These are phyloP conservation scores for Cladophialophora immunda DNA, from an alignment of 2,329 filamentous ascomycete species.

Conservation along the genomic window DNA sequence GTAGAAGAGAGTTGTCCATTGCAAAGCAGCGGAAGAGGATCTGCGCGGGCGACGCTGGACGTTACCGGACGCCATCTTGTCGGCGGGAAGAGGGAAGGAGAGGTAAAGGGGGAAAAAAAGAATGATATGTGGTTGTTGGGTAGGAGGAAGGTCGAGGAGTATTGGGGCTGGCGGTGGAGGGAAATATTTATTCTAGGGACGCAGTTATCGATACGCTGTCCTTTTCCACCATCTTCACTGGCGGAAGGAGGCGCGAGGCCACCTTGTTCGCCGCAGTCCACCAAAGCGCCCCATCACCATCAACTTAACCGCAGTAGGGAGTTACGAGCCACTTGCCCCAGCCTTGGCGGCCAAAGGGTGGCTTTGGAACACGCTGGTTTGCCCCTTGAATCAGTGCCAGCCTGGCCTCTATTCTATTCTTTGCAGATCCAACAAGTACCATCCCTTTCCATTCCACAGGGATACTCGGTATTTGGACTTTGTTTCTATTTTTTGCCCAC, in stretches of 20 bases:
- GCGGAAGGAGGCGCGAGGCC: constrained; percentile 8
- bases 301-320: neutral
- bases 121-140: constrained; percentile 17
- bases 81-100: constrained; percentile 2
- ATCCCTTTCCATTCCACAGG: neutral
- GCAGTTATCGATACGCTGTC: constrained; percentile 39
- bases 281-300: constrained; percentile 2
- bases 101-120: constrained; percentile 10
- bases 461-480: neutral
- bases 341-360: constrained; percentile 7
- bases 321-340: constrained; percentile 1
- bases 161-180: constrained; percentile 16
- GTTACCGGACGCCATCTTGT: constrained; percentile 28
- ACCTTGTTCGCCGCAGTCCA: constrained; percentile 11
- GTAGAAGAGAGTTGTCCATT: constrained; percentile 90
- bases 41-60: constrained; percentile 39
- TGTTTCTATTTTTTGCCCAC: neutral
- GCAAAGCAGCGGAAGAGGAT: constrained; percentile 57
- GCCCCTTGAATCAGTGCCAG: constrained; percentile 25
- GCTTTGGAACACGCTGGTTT: constrained; percentile 15
- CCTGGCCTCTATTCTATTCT: constrained; percentile 20
- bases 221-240: constrained; percentile 30
- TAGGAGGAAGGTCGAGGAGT: constrained; percentile 17
- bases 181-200: constrained; percentile 35
- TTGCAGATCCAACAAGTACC: neutral